Evolutionary conservation across 2,329 filamentous ascomycete species (phyloP).

Genomic region (Endothia cerciana): DNA sequence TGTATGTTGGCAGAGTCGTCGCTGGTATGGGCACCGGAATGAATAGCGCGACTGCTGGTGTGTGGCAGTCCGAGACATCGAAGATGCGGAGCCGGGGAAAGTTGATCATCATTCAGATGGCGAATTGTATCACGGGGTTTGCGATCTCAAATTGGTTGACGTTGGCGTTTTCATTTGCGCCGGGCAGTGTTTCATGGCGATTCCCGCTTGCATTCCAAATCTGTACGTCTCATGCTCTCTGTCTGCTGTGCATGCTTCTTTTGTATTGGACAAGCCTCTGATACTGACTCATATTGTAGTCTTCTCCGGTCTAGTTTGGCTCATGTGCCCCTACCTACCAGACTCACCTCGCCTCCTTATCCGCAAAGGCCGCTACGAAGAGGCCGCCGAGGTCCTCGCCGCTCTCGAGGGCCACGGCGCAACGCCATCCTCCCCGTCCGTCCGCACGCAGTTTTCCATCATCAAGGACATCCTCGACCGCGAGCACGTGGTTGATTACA

Average conservation of each 20-base stretch:
- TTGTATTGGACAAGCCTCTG: slow-evolving; percentile 30
- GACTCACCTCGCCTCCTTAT: slow-evolving; percentile 33
- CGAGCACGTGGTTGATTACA: slow-evolving; percentile 48
- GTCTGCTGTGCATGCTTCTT: background rate
- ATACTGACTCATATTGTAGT: slow-evolving; percentile 35
- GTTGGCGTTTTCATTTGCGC: slow-evolving; percentile 30
- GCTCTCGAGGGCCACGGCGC: slow-evolving; percentile 38
- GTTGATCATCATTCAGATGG: slow-evolving; percentile 36
- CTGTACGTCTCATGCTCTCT: slow-evolving; percentile 32
- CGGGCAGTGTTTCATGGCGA: slow-evolving; percentile 31
- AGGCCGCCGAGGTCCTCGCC: slow-evolving; percentile 31
- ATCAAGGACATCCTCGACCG: slow-evolving; percentile 45
- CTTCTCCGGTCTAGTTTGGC: slow-evolving; percentile 39
- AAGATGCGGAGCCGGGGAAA: slow-evolving; percentile 33
- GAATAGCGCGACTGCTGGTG: slow-evolving; percentile 31
- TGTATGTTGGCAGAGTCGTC: slow-evolving; percentile 30
- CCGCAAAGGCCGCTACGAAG: slow-evolving; percentile 31
- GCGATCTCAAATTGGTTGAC: slow-evolving; percentile 40
- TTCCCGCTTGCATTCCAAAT: slow-evolving; percentile 37
- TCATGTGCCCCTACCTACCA: slow-evolving; percentile 31
- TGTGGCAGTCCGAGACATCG: slow-evolving; percentile 32
- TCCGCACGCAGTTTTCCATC: slow-evolving; percentile 39
- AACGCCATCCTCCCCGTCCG: slow-evolving; percentile 35
- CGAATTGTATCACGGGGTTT: slow-evolving; percentile 43
- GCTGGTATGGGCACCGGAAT: slow-evolving; percentile 31